These are phyloP conservation scores for Trametes elegans DNA, from an alignment of 768 basidiomycete species.

Conservation along the genomic window DNA sequence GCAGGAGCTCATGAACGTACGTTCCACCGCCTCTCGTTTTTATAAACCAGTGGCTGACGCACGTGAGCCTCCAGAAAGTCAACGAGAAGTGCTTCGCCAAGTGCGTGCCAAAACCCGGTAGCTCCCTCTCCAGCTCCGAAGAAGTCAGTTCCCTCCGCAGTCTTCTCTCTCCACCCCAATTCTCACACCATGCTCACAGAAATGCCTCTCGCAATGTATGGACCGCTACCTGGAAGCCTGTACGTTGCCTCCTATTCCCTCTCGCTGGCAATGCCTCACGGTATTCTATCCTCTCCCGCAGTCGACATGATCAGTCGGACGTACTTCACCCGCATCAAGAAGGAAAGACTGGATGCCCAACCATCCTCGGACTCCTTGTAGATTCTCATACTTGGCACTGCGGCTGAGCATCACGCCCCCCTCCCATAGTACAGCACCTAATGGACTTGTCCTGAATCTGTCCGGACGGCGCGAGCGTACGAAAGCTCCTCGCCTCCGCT, in stretches of 20 bases:
- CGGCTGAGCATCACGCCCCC: neutral
- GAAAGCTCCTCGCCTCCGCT: too few species aligned
- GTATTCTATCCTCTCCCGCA: conserved; percentile 28
- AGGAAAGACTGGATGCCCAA: conserved; percentile 39
- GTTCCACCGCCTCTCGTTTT: conserved; percentile 14
- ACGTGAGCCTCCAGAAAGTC: conserved; percentile 51
- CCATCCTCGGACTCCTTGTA: neutral
- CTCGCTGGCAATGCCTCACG: neutral
- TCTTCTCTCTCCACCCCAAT: neutral
- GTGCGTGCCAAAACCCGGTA: conserved; percentile 74
- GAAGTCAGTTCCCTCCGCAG: conserved; percentile 46
- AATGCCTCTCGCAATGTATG: conserved; percentile 71
- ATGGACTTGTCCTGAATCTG: neutral
- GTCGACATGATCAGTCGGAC: conserved; percentile 77
- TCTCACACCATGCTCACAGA: conserved; percentile 45
- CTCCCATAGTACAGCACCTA: conserved; percentile 5
- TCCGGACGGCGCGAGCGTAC: too few species aligned
- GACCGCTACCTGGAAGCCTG: conserved; percentile 86
- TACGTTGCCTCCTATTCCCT: conserved; percentile 49
- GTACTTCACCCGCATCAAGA: conserved; percentile 57
- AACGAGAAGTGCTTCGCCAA: conserved; percentile 77
- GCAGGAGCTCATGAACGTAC: conserved; percentile 78
- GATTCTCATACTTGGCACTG: neutral
- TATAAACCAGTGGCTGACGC: neutral
- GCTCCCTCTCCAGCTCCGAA: conserved; percentile 66